Evolutionary conservation across 495 filamentous ascomycete species (phyloP).

Genomic region (Neurospora discreta): DNA sequence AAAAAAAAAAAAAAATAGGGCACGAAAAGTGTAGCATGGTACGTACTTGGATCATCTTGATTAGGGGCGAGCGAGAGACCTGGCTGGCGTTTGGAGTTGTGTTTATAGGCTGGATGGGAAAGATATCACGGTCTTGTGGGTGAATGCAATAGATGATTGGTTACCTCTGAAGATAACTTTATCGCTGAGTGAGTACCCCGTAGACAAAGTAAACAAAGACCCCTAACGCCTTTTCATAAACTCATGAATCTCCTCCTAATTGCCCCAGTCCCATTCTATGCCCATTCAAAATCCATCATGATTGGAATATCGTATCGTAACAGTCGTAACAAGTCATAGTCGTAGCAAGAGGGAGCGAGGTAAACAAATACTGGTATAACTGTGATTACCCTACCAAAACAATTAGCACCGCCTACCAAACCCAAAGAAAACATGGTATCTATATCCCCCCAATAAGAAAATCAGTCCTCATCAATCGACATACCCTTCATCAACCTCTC

Average conservation of each 20-base stretch:
- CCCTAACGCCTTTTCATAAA: not conserved
- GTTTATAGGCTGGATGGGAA: too few relatives aligned
- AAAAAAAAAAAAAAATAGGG: too few relatives aligned
- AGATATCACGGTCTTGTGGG: too few relatives aligned
- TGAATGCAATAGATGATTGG: too few relatives aligned
- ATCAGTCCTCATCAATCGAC: not conserved
- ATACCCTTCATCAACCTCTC: slow-evolving; percentile 2
- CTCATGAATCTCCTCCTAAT: too few relatives aligned
- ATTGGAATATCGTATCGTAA: not conserved
- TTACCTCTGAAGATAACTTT: too few relatives aligned
- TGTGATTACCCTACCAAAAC: not conserved
- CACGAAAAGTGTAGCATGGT: too few relatives aligned
- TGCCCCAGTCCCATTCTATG: not conserved
- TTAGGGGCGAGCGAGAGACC: too few relatives aligned
- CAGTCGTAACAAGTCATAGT: not conserved
- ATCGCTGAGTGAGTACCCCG: too few relatives aligned
- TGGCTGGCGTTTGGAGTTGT: too few relatives aligned
- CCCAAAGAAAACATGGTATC: not conserved
- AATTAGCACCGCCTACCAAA: not conserved
- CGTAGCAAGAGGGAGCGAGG: not conserved
- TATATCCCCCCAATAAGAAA: not conserved
- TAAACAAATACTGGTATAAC: not conserved
- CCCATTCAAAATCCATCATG: not conserved
- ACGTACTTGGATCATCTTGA: too few relatives aligned
- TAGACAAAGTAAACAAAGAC: not conserved